Conservation (phyloP, 2,329 filamentous ascomycete genomes). For the Stagonosporopsis cucurbitacearum region DNA sequence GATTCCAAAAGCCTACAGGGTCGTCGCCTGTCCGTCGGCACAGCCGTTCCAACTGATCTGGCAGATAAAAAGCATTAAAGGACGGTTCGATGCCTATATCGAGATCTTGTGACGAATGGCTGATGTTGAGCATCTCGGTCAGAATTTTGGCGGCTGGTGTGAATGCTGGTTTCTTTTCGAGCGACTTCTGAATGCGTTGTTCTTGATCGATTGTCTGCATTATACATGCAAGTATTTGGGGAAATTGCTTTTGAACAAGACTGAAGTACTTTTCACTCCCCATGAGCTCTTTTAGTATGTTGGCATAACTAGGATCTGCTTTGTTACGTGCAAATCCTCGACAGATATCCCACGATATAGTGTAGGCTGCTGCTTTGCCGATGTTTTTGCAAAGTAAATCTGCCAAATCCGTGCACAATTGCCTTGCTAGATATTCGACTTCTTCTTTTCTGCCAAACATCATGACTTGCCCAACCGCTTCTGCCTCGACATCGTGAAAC, state of each 20-base stretch:
- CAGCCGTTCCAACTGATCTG: constrained; percentile 77
- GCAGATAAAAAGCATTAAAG: constrained; percentile 79
- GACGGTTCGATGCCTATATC: constrained; percentile 84
- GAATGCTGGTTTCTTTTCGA: constrained; percentile 68
- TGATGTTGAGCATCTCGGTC: constrained; percentile 71
- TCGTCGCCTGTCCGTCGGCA: constrained; percentile 72
- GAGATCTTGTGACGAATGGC: constrained; percentile 69
- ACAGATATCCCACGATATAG: constrained; percentile 76
- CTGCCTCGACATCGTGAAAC: constrained; percentile 72
- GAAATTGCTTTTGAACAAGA: constrained; percentile 72
- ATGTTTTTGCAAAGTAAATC: constrained; percentile 68
- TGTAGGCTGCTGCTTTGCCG: constrained; percentile 80
- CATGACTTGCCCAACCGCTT: constrained; percentile 79
- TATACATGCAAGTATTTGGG: constrained; percentile 76
- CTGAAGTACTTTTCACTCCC: constrained; percentile 70
- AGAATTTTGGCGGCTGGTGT: constrained; percentile 68
- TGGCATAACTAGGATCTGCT: constrained; percentile 64
- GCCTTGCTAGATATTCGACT: constrained; percentile 64
- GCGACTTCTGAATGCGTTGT: constrained; percentile 36
- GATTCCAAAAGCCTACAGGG: constrained; percentile 72
- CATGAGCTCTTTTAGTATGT: constrained; percentile 70
- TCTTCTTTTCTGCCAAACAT: constrained; percentile 78
- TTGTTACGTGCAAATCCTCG: constrained; percentile 45
- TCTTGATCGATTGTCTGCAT: constrained; percentile 68
- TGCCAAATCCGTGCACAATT: constrained; percentile 33